Evolutionary conservation across 2,329 filamentous ascomycete genomes (phyloP).

Genomic region (Diaporthe australafricana): DNA sequence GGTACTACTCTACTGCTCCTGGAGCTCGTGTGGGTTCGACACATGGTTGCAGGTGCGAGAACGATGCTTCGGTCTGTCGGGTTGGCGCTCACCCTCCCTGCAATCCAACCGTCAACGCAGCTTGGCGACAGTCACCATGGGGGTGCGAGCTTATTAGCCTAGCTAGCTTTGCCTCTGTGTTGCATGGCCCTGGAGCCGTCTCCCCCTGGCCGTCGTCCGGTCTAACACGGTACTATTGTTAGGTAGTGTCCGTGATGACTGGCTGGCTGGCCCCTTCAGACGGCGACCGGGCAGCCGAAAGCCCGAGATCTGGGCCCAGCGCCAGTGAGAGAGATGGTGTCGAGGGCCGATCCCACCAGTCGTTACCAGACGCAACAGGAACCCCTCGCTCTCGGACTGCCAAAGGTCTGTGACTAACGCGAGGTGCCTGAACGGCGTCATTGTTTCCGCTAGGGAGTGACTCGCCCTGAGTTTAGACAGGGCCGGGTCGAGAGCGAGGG

Average conservation of each 20-base stretch:
- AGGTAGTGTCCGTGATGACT: conserved; percentile 12
- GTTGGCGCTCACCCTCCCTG: background rate
- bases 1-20: conserved; percentile 5
- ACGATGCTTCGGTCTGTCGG: conserved; percentile 19
- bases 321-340: conserved; percentile 12
- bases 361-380: conserved; percentile 4
- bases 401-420: conserved; percentile 17
- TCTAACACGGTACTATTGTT: conserved; percentile 23
- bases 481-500: conserved; percentile 12
- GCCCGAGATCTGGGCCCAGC: conserved; percentile 20
- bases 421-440: background rate
- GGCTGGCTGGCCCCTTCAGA: conserved; percentile 24
- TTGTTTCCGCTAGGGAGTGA: conserved; percentile 14
- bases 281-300: conserved; percentile 23
- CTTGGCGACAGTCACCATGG: background rate
- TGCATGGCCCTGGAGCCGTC: background rate
- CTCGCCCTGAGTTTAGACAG: conserved; percentile 13
- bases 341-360: conserved; percentile 21
- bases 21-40: conserved; percentile 26
- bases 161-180: conserved; percentile 1
- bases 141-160: background rate
- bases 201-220: conserved; percentile 8
- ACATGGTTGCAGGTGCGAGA: conserved; percentile 26
- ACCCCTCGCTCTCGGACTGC: conserved; percentile 23
- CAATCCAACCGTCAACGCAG: background rate